phyloP scores from a whole-genome alignment of 345 rosid species.

The Citropsis articulata region DNA sequence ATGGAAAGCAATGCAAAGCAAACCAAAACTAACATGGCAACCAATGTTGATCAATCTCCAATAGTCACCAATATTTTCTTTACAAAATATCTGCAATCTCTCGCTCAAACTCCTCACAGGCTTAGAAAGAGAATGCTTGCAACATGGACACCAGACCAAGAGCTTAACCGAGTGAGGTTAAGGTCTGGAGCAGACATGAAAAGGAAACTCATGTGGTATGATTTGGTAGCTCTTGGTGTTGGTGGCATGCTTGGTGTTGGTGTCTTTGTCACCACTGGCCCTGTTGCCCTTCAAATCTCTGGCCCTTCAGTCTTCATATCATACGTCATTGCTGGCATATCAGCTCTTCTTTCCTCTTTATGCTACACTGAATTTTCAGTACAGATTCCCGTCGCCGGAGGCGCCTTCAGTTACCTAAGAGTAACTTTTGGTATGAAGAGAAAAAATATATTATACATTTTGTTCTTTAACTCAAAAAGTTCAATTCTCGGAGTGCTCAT shows the following conservation, averaged over 20 bases:
- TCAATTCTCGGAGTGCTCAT: constrained; percentile 1
- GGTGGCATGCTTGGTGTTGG: constrained; percentile 98
- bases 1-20: constrained; percentile 18
- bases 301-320: constrained; percentile 91
- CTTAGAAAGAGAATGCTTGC: constrained; percentile 87
- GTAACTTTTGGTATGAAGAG: constrained; percentile 73
- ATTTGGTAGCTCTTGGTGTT: constrained; percentile 82
- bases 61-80: constrained; percentile 23
- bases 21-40: constrained; percentile 26
- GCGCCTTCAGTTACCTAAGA: constrained; percentile 91
- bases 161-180: constrained; percentile 77
- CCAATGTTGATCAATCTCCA: constrained; percentile 19
- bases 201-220: constrained; percentile 80
- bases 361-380: constrained; percentile 95
- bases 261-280: constrained; percentile 84
- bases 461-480: constrained; percentile 4
- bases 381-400: constrained; percentile 92
- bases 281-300: constrained; percentile 51
- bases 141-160: constrained; percentile 90
- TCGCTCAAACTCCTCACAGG: constrained; percentile 77
- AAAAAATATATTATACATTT: not conserved
- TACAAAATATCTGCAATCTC: constrained; percentile 54
- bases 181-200: constrained; percentile 97
- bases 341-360: constrained; percentile 86
- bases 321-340: constrained; percentile 70